A percentile compares a stretch with the other conserved stretches of the same genome.
Conservation (phyloP, 2,329 filamentous ascomycete species). For the Penicillium sp. region DNA sequence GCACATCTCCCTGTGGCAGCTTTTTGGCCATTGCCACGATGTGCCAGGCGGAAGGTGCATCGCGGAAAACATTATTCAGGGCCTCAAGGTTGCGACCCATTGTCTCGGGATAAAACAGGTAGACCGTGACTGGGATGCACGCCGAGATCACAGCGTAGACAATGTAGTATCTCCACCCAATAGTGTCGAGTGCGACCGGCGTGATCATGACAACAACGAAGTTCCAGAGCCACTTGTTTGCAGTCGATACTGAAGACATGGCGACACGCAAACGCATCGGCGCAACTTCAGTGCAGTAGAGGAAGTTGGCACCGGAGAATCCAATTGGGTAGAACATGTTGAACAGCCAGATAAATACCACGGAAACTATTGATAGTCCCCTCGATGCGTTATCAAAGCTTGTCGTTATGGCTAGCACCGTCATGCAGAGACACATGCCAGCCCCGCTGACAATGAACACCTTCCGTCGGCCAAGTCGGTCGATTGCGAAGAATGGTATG, state of each 20-base stretch:
- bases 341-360: constrained; percentile 24
- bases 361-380: constrained; percentile 16
- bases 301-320: constrained; percentile 24
- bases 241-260: constrained; percentile 25
- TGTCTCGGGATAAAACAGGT: constrained; percentile 25
- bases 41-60: constrained; percentile 21
- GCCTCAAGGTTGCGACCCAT: constrained; percentile 28
- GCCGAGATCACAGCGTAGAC: constrained; percentile 24
- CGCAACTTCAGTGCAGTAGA: constrained; percentile 26
- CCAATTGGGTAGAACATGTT: constrained; percentile 25
- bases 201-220: constrained; percentile 27
- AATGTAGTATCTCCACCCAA: constrained; percentile 26
- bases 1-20: constrained; percentile 19
- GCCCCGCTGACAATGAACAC: constrained; percentile 56
- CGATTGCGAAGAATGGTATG: constrained; percentile 54
- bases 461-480: constrained; percentile 52
- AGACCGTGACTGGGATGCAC: constrained; percentile 19
- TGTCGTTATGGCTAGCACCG: constrained; percentile 48
- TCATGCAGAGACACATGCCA: constrained; percentile 59
- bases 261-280: constrained; percentile 25
- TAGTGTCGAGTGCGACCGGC: constrained; percentile 22
- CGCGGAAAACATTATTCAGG: constrained; percentile 24
- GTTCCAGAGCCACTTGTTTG: constrained; percentile 26
- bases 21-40: constrained; percentile 25
- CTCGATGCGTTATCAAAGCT: constrained; percentile 26